Evolutionary conservation across 116 monocot genomes (phyloP), one percentile per base, ranked within the genome.

Genomic region (Iris pallida): DNA sequence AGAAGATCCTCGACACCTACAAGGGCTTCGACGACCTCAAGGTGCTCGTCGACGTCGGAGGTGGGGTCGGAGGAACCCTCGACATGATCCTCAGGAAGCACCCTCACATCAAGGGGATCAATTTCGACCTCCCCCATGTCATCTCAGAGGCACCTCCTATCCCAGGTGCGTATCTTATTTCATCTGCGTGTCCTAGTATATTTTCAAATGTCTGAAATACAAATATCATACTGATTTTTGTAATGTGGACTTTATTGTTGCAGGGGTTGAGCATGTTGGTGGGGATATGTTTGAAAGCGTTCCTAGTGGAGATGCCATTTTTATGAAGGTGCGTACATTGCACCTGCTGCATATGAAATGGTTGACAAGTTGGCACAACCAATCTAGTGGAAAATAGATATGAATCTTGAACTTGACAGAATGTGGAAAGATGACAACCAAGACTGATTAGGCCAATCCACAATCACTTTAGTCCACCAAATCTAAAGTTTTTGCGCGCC

Each of bases 81-180:
- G 43, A 52, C 43, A 70, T 63, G 71, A 79, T 86, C 64, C 49
- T 73, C 40, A 68, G 76, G 20, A 71, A 71, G 65, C 58, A 90
- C 59, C 68, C 81, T 0, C 63, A 65, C 40, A 78, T 90, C 64
- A 70, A 73, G 66, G 90, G 80, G 7, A 76, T 86, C 70, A 90
- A 86, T 65, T 86, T 79, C n/a, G 90, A 90, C 60, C 86, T 90
- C 6, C 90, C 86, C 15, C 83, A 81, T 57, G 90, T 90, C 53
- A 83, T 90, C 58, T 63, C 74, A 5, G 78, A 80, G 8, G 86
- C 86, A 11, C 82, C 83, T 0, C 41, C 72, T 0, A 62, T 78
- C 40, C 71, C 76, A 17, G 89, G 91, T 91, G 44, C 1, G 40
- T 47, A 16, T 41, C 8, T 60, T 65, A 5, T 11, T 63, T 43